Conservation (phyloP, 1,284 basidiomycete species). For the Volvariella surrecta region DNA sequence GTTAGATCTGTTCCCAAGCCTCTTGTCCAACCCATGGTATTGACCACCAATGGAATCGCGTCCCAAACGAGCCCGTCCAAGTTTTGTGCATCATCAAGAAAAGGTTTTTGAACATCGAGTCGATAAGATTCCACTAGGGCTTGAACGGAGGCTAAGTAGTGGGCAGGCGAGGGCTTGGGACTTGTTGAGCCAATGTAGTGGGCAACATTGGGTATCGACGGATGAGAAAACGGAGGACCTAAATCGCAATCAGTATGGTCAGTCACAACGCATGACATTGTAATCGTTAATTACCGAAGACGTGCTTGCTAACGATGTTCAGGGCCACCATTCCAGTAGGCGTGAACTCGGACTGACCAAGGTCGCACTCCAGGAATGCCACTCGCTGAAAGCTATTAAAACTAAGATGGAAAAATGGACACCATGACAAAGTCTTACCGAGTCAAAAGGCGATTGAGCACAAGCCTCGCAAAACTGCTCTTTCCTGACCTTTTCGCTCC, state of each 20-base stretch:
- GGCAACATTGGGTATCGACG: constrained; percentile 58
- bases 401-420: constrained; percentile 16
- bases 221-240: constrained; percentile 87
- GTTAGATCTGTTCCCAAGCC: constrained; percentile 86
- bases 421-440: constrained; percentile 27
- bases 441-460: constrained; percentile 65
- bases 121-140: constrained; percentile 66
- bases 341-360: constrained; percentile 93
- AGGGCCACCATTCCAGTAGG: constrained; percentile 82
- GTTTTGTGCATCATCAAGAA: constrained; percentile 13
- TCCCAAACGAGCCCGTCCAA: constrained; percentile 34
- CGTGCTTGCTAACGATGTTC: constrained; percentile 56
- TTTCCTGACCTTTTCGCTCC: constrained; percentile 88
- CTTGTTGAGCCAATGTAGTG: constrained; percentile 82
- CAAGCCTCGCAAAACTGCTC: constrained; percentile 73
- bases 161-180: constrained; percentile 72
- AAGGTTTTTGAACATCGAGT: constrained; percentile 55
- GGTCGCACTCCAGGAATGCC: constrained; percentile 87
- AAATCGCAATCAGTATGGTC: constrained; percentile 1
- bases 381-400: constrained; percentile 52
- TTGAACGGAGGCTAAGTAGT: constrained; percentile 67
- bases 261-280: constrained; percentile 1
- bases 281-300: constrained; percentile 50
- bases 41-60: constrained; percentile 80
- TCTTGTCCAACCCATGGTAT: constrained; percentile 97